Percentiles rank a stretch among this genome's conserved stretches.
phyloP scores from a whole-genome alignment of 768 basidiomycete species.

The Ramaria sp. region DNA sequence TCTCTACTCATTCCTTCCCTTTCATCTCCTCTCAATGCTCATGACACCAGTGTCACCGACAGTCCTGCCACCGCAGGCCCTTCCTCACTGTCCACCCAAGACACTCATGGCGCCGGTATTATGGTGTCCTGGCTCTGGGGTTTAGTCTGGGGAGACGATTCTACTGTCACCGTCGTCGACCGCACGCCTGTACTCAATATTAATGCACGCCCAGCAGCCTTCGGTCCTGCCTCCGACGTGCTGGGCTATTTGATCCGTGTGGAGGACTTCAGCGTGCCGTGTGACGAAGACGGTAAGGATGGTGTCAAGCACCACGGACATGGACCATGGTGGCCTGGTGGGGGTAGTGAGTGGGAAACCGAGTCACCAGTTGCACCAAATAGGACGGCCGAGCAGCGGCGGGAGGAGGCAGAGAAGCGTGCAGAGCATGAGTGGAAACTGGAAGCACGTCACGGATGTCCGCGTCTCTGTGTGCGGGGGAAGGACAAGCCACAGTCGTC shows the following conservation, averaged over 20 bases:
- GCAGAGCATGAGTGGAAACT: slow-evolving; percentile 2
- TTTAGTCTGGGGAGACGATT: slow-evolving; percentile 26
- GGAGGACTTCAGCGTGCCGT: slow-evolving; percentile 7
- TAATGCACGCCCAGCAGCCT: slow-evolving; percentile 61
- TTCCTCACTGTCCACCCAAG: background rate
- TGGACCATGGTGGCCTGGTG: background rate
- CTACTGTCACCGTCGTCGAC: slow-evolving; percentile 63
- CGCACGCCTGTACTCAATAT: slow-evolving; percentile 61
- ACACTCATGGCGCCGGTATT: background rate
- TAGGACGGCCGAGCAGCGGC: too few relatives aligned
- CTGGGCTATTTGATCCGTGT: slow-evolving; percentile 56
- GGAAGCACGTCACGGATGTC: slow-evolving; percentile 50
- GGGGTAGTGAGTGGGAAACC: background rate
- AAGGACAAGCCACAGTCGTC: slow-evolving; percentile 43
- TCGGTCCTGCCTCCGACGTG: slow-evolving; percentile 63
- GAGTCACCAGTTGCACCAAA: background rate
- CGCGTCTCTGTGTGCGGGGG: slow-evolving; percentile 50
- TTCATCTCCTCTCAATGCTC: background rate
- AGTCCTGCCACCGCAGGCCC: background rate
- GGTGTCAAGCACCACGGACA: background rate
- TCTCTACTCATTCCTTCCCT: background rate
- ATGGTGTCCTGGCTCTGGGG: slow-evolving; percentile 18
- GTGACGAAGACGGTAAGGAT: slow-evolving; percentile 1
- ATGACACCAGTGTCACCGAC: background rate
- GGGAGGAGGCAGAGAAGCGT: background rate